Evolutionary conservation across 768 basidiomycete genomes (phyloP).

Genomic region (Obba rivulosa): DNA sequence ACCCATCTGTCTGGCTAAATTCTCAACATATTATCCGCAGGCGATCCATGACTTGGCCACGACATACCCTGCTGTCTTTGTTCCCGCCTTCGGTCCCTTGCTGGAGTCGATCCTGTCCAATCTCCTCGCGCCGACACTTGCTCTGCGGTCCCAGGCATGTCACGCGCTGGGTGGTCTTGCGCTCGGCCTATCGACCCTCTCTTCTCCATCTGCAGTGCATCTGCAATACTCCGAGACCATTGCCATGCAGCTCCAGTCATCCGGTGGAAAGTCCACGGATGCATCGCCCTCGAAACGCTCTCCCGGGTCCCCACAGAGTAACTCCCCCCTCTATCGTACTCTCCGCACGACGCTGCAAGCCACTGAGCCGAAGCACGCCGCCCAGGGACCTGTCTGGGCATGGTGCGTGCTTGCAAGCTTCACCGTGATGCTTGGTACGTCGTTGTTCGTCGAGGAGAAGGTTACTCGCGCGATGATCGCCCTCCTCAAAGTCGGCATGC

Average conservation of each 20-base stretch:
- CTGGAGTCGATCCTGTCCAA: conserved; percentile 59
- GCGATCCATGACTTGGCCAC: conserved; percentile 67
- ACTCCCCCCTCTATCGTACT: conserved; percentile 56
- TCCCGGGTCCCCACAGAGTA: conserved; percentile 28
- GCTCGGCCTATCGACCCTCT: conserved; percentile 41
- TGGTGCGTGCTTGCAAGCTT: conserved; percentile 61
- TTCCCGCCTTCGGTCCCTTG: conserved; percentile 58
- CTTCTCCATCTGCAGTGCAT: conserved; percentile 42
- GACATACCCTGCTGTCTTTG: conserved; percentile 58
- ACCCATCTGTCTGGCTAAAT: conserved; percentile 5
- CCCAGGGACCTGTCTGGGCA: conserved; percentile 78
- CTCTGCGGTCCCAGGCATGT: conserved; percentile 67
- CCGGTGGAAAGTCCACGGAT: conserved; percentile 10
- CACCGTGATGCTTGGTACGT: conserved; percentile 59
- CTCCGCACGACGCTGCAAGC: conserved; percentile 57
- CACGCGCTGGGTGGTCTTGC: conserved; percentile 72
- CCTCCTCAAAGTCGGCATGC: conserved; percentile 50
- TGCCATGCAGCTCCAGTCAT: conserved; percentile 42
- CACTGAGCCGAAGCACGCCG: conserved; percentile 51
- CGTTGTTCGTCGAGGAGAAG: conserved; percentile 39
- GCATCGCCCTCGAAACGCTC: conserved; percentile 35
- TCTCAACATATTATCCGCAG: conserved; percentile 30
- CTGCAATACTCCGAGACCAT: conserved; percentile 46
- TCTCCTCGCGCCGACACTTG: conserved; percentile 58
- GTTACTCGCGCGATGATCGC: conserved; percentile 42